Evolutionary conservation across 2,329 filamentous ascomycete genomes (phyloP), one percentile per base, ranked within the genome.

Genomic region (Ophiostoma novo-ulmi): DNA sequence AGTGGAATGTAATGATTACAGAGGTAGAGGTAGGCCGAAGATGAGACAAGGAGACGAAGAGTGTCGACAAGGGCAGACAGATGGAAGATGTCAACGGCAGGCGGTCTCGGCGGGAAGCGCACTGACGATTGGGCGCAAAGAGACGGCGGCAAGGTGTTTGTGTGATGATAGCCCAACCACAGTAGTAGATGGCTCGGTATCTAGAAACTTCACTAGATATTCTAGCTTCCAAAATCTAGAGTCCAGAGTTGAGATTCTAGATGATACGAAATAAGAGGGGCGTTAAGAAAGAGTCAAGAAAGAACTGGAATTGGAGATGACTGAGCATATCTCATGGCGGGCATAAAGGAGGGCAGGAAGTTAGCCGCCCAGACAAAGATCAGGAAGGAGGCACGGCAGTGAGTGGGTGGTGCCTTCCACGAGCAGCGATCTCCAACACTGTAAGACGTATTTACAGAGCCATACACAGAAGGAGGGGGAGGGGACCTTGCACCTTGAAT

Each of bases 91-190:
- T 63, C 58, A 35, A 22, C 8, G 58, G 58, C 13, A 63, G 67
- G 64, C 48, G 70, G 70, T 52, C 67, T 70, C 68, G 70, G 68
- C 61, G 64, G 68, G 68, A 67, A 10, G 63, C 41, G 68, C 38
- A 64, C 70, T 35, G 68, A 20, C 65, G 64, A 70, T 71, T 71
- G 70, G 71, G 71, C 71, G 58, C 55, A 70, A 10, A 61, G 14
- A 26, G 41, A n/a, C 44, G 71, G 69, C 71, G 71, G 71, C 65
- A 69, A 68, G 58, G 35, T 10, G 26, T 26, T 5, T 22, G 55
- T 39, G 14, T 63, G 64, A 64, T 41, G 58, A 35, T 26, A 63
- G 52, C 52, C 52, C 52, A 58, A 58, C 52, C 14, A 48, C 44
- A 17, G 38, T 31, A 31, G 2, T 31, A 31, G 31, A 31, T 31